Conservation (phyloP, 169 alveolate species). For the Eimeria zaria region DNA sequence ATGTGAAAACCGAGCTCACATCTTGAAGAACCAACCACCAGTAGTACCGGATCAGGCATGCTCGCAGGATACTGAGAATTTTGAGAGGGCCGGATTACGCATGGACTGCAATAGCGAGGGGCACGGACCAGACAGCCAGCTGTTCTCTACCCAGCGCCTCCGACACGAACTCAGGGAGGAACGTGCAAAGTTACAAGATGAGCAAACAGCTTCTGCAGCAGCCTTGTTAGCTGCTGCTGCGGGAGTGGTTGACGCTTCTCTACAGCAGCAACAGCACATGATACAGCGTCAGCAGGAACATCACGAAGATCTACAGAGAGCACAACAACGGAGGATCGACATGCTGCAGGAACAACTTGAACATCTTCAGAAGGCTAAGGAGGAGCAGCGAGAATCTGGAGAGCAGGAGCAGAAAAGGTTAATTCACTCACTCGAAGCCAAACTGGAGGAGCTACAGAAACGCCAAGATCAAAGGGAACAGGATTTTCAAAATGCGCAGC, state of each 20-base stretch:
- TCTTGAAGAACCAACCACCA: background rate
- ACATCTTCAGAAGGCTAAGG: constrained; percentile 39
- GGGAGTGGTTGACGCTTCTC: constrained; percentile 72
- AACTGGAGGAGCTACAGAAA: constrained; percentile 68
- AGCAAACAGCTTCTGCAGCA: constrained; percentile 71
- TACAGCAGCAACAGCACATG: constrained; percentile 73
- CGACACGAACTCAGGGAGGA: background rate
- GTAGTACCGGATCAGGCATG: background rate
- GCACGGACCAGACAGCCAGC: background rate
- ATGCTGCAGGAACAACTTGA: constrained; percentile 70
- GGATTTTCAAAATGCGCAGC: constrained; percentile 57
- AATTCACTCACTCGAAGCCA: constrained; percentile 45
- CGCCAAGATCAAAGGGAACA: constrained; percentile 64
- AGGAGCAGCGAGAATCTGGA: constrained; percentile 66
- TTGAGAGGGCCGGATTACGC: background rate
- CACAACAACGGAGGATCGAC: constrained; percentile 69
- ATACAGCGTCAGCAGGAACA: constrained; percentile 77
- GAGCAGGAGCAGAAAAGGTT: constrained; percentile 60
- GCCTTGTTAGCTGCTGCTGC: constrained; percentile 75
- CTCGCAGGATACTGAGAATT: background rate
- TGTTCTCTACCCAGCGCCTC: background rate
- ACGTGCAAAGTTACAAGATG: constrained; percentile 35
- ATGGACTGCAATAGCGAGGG: background rate
- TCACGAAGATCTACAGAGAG: constrained; percentile 70
- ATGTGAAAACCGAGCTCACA: background rate